Base-by-base conservation (phyloP, 768 basidiomycete genomes). In the Candolleomyces eurysporus region DNA sequence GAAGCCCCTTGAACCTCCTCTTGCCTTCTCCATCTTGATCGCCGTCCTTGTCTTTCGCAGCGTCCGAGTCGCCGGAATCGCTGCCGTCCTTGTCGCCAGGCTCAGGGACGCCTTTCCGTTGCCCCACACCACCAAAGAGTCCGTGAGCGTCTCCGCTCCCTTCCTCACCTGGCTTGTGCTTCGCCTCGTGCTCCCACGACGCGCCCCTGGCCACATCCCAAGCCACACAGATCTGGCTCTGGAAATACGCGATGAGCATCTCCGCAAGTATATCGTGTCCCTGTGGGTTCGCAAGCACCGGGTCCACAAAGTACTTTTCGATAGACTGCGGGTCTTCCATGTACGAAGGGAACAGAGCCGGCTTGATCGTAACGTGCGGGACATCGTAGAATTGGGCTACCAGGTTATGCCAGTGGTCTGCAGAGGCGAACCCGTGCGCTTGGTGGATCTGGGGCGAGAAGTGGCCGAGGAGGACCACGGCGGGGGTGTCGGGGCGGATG, bases 351-450 rank as follows among this genome's bases (percentile, higher is more conserved):
- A 93, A 96, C 3, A 96, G 73, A 32, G 90, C 76, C 13, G 94
- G 84, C 73, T 96, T 96, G 62, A 86, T 83, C 73, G 89, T 92
- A 68, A 99, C 79, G 71, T 98, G 93, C 0, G 96, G 96, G 30
- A 98, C 86, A 71, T 99, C 97, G 78, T 99, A 99, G 78, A 94
- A 98, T 70, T 96, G 94, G 1, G 97, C 92, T 0, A 98, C 95
- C 60, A 90, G 76, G 64, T 82, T 88, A 73, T 99, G 96, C 81
- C 87, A 87, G 67, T 93, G 86, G 69, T 97, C 96, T 1, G 96
- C 91, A 2, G 96, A 96, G 3, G 86, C 87, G 69, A 91, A 97
- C 2, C 95, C 96, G 67, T 92, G 79, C 21, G 81, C 74, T 42
- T 84, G 79, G 66, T 96, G 92, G 0, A 89, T 70, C 68, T 99